Evolutionary conservation across 2,329 filamentous ascomycete genomes (phyloP), one percentile per base, ranked within the genome.

Genomic region (Westerdykella ornata): DNA sequence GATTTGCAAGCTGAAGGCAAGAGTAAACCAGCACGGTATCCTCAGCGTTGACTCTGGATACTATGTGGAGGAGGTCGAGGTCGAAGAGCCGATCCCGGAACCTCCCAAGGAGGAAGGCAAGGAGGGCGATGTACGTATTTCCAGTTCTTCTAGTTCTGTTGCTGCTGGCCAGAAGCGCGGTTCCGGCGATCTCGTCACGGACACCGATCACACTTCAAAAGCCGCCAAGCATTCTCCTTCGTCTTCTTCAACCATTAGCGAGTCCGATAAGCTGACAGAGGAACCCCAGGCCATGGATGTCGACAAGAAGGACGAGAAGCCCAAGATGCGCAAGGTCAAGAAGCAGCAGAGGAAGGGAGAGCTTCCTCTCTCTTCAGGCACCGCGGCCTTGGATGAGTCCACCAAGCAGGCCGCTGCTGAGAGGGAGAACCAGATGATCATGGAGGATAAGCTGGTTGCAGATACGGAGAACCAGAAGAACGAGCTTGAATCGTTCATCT

Each of bases 381-480:
- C 88, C 35, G 79, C 84, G 37, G 84, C 88, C 29, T 76, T 96
- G 43, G 88, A 95, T 48, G 68, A 78, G 37, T 56, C 74, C 13
- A 65, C 73, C 62, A 90, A 85, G 75, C 72, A 81, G 47, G 61
- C 73, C n/a, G 74, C 82, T 52, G 70, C 76, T 38, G 92, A 98
- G 77, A 82, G 83, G 68, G 92, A 98, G 73, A 77, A 82, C 53
- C 67, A 81, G 57, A 97, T 98, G 92, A 81, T 88, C 56, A 90
- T 94, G 81, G 88, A 96, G 70, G 92, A 98, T 74, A 98, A 97
- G 79, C 83, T 97, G 44, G 89, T 98, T 42, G 87, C 86, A 56
- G 92, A 97, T 68, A 98, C 92, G 29, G 92, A 97, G 67, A 88
- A 97, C 75, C 94, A 94, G 81, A 98, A 97, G 87, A 98, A 98